A percentile compares a stretch with the other conserved stretches of the same genome.
phyloP scores from a whole-genome alignment of 345 rosid genomes.

The Clarkia xantiana region DNA sequence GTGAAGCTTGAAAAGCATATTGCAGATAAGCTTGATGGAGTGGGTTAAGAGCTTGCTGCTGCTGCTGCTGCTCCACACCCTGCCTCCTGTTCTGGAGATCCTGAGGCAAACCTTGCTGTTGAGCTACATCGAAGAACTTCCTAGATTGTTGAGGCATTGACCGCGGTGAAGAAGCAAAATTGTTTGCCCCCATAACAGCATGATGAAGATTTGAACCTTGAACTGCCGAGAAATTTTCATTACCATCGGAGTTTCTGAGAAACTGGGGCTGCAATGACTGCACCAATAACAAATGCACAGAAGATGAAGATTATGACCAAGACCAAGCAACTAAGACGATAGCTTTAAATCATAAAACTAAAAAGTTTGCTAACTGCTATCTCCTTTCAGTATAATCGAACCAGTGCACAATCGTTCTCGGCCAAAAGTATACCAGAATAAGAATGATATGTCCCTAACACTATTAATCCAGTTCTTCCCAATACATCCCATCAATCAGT shows the following conservation, averaged over 20 bases:
- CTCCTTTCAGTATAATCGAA: too few relatives aligned
- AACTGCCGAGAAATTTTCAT: slow-evolving; percentile 61
- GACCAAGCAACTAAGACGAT: too few relatives aligned
- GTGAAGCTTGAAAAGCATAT: slow-evolving; percentile 53
- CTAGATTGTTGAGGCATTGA: slow-evolving; percentile 71
- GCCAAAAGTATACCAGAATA: too few relatives aligned
- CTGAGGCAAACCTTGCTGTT: slow-evolving; percentile 54
- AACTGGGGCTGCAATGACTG: slow-evolving; percentile 57
- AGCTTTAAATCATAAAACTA: too few relatives aligned
- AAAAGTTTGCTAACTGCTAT: too few relatives aligned
- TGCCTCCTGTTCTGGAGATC: too few relatives aligned
- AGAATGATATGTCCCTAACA: too few relatives aligned
- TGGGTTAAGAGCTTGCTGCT: slow-evolving; percentile 22
- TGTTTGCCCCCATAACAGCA: slow-evolving; percentile 43
- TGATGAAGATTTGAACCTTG: slow-evolving; percentile 68
- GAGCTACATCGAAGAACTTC: slow-evolving; percentile 61
- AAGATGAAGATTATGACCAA: too few relatives aligned
- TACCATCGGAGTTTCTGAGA: slow-evolving; percentile 55
- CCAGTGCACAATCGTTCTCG: too few relatives aligned
- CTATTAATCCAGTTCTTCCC: too few relatives aligned
- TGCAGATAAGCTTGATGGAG: slow-evolving; percentile 81
- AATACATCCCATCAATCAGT: too few relatives aligned
- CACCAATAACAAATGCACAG: slow-evolving; percentile 15
- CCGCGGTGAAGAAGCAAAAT: slow-evolving; percentile 45
- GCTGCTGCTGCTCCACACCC: slow-evolving; percentile 38